Evolutionary conservation across 1,284 basidiomycete species (phyloP).

Genomic region (Apiotrichum mycotoxinovorans): DNA sequence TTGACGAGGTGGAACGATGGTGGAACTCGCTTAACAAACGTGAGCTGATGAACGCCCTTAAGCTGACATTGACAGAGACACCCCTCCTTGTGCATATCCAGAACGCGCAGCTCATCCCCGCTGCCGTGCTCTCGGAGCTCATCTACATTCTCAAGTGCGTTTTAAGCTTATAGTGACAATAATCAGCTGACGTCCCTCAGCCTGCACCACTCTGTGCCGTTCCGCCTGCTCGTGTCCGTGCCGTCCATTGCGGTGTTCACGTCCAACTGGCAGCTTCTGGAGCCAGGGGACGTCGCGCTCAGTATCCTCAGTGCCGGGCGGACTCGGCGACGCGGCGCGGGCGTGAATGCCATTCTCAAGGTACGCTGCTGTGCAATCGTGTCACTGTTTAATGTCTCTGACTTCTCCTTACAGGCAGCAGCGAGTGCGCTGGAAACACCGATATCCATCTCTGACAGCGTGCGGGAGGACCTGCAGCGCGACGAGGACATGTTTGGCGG

Average conservation of each 20-base stretch:
- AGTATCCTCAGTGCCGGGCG: constrained; percentile 27
- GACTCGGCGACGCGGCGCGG: constrained; percentile 14
- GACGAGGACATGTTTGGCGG: constrained; percentile 32
- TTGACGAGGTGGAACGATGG: constrained; percentile 42
- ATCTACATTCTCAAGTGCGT: constrained; percentile 39
- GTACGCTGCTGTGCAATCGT: constrained; percentile 16
- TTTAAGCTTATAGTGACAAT: background rate
- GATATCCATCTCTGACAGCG: constrained; percentile 22
- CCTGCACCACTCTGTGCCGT: constrained; percentile 26
- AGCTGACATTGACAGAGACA: too few relatives aligned
- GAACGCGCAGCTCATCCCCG: constrained; percentile 34
- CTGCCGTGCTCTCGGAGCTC: constrained; percentile 30
- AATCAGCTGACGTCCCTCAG: constrained; percentile 10
- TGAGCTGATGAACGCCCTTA: constrained; percentile 9
- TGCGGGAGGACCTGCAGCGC: constrained; percentile 26
- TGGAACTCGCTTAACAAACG: constrained; percentile 21
- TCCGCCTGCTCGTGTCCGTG: constrained; percentile 39
- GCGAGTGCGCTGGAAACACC: constrained; percentile 8
- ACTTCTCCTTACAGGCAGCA: constrained; percentile 9
- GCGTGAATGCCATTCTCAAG: constrained; percentile 29
- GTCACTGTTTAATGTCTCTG: background rate
- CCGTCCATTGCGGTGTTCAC: constrained; percentile 34
- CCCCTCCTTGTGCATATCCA: constrained; percentile 35
- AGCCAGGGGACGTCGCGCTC: constrained; percentile 36
- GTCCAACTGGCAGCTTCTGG: constrained; percentile 28